Conservation (phyloP, 2,329 filamentous ascomycete species). For the Trichoderma sp. region DNA sequence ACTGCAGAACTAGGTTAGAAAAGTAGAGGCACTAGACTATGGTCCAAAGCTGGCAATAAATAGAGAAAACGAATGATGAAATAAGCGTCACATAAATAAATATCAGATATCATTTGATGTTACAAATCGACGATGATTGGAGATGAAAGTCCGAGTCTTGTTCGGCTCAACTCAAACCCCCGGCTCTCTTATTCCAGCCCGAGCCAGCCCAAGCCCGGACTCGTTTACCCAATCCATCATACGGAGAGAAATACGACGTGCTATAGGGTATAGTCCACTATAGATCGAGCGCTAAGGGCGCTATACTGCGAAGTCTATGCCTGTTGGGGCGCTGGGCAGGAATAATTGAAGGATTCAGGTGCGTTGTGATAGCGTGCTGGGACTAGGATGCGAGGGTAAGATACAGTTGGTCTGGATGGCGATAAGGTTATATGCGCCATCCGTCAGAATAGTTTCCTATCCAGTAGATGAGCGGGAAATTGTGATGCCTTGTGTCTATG, state of each 20-base stretch:
- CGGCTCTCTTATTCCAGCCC: neutral
- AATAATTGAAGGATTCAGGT: neutral
- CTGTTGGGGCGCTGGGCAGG: neutral
- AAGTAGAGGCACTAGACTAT: neutral
- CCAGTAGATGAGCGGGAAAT: neutral
- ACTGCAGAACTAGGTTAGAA: neutral
- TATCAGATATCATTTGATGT: neutral
- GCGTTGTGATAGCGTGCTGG: neutral
- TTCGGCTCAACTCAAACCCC: neutral
- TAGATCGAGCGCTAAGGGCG: neutral
- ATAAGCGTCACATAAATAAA: neutral
- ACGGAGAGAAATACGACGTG: neutral
- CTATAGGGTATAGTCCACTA: neutral
- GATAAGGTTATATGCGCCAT: neutral
- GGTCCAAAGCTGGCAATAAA: neutral
- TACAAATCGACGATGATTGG: neutral
- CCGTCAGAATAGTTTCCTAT: neutral
- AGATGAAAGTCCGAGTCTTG: neutral
- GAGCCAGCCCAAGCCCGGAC: neutral
- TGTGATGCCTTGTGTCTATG: neutral
- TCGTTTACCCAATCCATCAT: neutral
- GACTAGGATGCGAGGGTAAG: neutral
- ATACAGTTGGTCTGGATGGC: neutral
- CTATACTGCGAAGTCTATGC: neutral
- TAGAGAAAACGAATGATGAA: neutral